Conservation (phyloP, 1,284 basidiomycete genomes). For the Wolfiporia cocos region DNA sequence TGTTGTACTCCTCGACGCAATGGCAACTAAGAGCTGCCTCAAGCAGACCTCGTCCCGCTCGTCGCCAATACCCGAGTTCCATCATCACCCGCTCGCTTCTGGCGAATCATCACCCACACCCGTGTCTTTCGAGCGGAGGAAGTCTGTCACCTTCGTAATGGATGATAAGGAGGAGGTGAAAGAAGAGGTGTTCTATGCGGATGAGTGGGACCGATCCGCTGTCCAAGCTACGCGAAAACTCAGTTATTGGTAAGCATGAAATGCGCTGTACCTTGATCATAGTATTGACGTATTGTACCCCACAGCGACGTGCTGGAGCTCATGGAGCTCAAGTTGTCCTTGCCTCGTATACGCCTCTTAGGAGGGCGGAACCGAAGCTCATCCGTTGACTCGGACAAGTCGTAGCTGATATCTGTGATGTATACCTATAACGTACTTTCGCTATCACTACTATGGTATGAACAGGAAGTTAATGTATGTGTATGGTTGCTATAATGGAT, state of each 20-base stretch:
- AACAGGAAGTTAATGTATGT: too few species aligned
- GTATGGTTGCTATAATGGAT: too few species aligned
- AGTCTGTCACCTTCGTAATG: not conserved
- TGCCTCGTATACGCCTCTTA: not conserved
- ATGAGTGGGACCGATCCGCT: not conserved
- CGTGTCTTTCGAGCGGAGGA: not conserved
- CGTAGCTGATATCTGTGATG: too few species aligned
- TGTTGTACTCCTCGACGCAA: not conserved
- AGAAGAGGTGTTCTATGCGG: slow-evolving; percentile 1
- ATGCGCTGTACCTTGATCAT: not conserved
- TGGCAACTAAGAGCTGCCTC: not conserved
- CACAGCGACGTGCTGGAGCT: slow-evolving; percentile 1
- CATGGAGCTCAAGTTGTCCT: not conserved
- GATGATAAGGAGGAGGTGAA: not conserved
- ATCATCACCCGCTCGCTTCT: not conserved
- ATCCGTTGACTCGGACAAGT: too few species aligned
- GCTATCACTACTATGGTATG: too few species aligned
- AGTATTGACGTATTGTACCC: not conserved
- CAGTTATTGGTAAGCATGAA: not conserved
- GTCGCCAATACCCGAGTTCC: not conserved
- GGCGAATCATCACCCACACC: not conserved
- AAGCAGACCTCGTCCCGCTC: not conserved
- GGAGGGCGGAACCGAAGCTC: too few species aligned
- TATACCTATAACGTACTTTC: too few species aligned
- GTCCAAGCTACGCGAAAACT: not conserved